Conservation (phyloP, 2,329 filamentous ascomycete genomes). For the Sclerotinia borealis region DNA sequence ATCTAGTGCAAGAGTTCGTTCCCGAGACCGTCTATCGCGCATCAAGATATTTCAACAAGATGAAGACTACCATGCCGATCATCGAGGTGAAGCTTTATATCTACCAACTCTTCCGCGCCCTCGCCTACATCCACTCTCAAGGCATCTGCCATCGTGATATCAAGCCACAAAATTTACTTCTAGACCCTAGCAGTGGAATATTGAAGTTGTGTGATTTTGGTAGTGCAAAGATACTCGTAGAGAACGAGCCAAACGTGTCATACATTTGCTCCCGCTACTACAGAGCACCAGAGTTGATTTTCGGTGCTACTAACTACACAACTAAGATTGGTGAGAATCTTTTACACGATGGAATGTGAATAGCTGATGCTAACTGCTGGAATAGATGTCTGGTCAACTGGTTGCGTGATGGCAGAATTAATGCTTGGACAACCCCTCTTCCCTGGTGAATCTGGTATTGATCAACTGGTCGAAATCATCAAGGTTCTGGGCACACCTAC, state of each 20-base stretch:
- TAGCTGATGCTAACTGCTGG: constrained; percentile 15
- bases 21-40: constrained; percentile 98
- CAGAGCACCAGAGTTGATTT: constrained; percentile 94
- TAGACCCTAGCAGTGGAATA: constrained; percentile 85
- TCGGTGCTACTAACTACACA: constrained; percentile 98
- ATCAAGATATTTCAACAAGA: constrained; percentile 98
- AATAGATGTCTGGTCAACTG: constrained; percentile 96
- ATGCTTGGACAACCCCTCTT: constrained; percentile 98
- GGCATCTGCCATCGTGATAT: constrained; percentile 99
- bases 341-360: constrained; percentile 13
- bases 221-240: constrained; percentile 95
- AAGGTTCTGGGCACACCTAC: constrained; percentile 97
- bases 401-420: constrained; percentile 97
- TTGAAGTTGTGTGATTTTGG: constrained; percentile 98
- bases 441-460: constrained; percentile 96
- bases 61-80: constrained; percentile 99
- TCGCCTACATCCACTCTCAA: constrained; percentile 98
- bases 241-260: constrained; percentile 98
- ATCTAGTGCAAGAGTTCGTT: constrained; percentile 95
- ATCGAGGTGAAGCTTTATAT: constrained; percentile 99
- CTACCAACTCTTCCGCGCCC: constrained; percentile 96
- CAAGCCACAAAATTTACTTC: constrained; percentile 94
- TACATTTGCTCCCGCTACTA: constrained; percentile 99
- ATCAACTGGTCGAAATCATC: constrained; percentile 98
- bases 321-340: constrained; percentile 88